Base-by-base conservation (phyloP, 352 stramenopile species). In the Discostella stelligera region DNA sequence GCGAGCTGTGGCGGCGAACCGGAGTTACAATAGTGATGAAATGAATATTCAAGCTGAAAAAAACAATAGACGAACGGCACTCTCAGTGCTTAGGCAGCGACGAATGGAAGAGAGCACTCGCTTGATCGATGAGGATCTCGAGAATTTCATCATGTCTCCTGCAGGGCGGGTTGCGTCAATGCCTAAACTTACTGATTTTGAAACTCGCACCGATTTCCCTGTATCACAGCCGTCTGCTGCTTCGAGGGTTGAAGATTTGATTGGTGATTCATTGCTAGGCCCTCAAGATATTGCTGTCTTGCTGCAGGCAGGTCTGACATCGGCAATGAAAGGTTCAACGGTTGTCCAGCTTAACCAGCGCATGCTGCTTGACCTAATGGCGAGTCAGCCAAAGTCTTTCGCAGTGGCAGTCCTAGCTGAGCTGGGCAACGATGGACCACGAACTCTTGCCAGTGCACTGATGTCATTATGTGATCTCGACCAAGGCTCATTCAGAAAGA, bases 311-410 rank as follows among this genome's bases (percentile, higher is more conserved):
- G 89, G 89, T 18, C 64, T 94, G 16, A 91, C 87, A 9, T 91
- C 84, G 39, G 79, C 86, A 7, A 88, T 94, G 80, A 93, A 93
- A 74, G 81, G 81, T n/a, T 91, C 83, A 5, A 92, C 89, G 7
- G 89, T 94, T 39, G 89, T 94, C 13, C 89, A 94, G 72, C 75
- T 94, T 0, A 94, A 94, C 66, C 89, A 94, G 74, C 66, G 89
- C 52, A 93, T 94, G 86, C 78, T 94, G 39, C 63, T 94, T n/a
- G 87, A 94, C 78, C 71, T 94, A 9, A 89, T 94, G 67, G 83
- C 86, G 25, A 89, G 79, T 69, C 89, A 94, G 66, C 87, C 89
- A 0, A 87, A 67, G 52, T 78, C 66, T 9, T 94, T 93, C 77
- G 87, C 89, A 49, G 79, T 90, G 48, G 87, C 87, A 20, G 89